Evolutionary conservation across 75 land plant genomes (phyloP).

Genomic region (Cunninghamia lanceolata): DNA sequence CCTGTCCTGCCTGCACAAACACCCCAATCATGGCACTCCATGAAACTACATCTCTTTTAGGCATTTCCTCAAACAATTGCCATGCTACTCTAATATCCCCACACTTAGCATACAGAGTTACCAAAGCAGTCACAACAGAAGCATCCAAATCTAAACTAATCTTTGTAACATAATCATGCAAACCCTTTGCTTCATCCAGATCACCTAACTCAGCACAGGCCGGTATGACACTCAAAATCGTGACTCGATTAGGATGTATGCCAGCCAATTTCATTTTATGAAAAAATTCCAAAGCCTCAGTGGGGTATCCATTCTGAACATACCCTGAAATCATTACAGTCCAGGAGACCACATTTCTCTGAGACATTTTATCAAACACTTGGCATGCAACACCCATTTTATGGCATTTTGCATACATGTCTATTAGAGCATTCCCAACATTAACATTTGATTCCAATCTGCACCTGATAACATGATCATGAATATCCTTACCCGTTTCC

Average conservation of each 20-base stretch:
- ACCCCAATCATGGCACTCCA: conserved; percentile 58
- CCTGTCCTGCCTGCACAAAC: conserved; percentile 30
- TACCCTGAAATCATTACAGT: conserved; percentile 48
- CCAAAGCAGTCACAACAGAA: conserved; percentile 38
- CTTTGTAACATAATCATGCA: conserved; percentile 28
- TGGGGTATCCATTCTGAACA: conserved; percentile 21
- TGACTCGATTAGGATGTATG: conserved; percentile 38
- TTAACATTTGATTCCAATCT: conserved; percentile 34
- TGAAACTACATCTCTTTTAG: conserved; percentile 37
- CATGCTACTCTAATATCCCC: conserved; percentile 46
- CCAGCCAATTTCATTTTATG: conserved; percentile 33
- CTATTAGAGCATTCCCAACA: conserved; percentile 39
- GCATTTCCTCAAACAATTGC: conserved; percentile 42
- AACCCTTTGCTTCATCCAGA: conserved; percentile 34
- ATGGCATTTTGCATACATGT: conserved; percentile 49
- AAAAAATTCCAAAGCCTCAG: conserved; percentile 44
- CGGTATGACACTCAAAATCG: conserved; percentile 43
- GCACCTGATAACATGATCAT: conserved; percentile 32
- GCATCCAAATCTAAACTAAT: conserved; percentile 15
- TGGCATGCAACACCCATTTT: conserved; percentile 23
- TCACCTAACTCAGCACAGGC: conserved; percentile 43
- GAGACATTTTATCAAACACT: conserved; percentile 33
- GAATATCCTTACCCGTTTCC: conserved; percentile 33
- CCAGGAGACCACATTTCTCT: conserved; percentile 64
- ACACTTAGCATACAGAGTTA: conserved; percentile 60